A percentile compares a stretch with the other conserved stretches of the same genome.
Conservation (phyloP, 1,284 basidiomycete genomes). For the Leccinum angustisporum region DNA sequence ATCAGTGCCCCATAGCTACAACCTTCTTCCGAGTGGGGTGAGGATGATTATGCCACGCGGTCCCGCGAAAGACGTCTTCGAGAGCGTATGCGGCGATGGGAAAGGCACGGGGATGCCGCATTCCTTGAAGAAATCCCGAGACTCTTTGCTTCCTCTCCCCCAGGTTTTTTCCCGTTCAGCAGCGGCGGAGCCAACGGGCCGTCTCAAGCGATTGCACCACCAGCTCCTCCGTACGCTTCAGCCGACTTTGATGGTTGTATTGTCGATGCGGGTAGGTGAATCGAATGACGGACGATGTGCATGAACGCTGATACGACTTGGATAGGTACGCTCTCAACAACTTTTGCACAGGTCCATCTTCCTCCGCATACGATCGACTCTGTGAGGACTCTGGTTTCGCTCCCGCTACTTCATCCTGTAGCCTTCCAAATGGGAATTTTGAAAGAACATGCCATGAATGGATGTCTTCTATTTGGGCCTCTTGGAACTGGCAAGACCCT, state of each 20-base stretch:
- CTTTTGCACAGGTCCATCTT: conserved; percentile 86
- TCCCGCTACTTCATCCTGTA: conserved; percentile 86
- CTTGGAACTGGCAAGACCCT: conserved; percentile 92
- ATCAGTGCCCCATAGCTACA: conserved; percentile 4
- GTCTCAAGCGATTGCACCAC: conserved; percentile 16
- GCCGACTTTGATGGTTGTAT: conserved; percentile 60
- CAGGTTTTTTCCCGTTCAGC: conserved; percentile 12
- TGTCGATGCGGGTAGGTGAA: conserved; percentile 67
- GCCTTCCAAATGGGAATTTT: conserved; percentile 91
- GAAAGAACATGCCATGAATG: conserved; percentile 86
- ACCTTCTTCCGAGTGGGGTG: conserved; percentile 52
- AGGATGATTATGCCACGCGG: conserved; percentile 61
- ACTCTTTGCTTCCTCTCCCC: conserved; percentile 38
- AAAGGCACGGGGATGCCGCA: conserved; percentile 50
- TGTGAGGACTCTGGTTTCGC: conserved; percentile 85
- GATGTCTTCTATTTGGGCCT: conserved; percentile 87
- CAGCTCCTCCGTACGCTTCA: conserved; percentile 35
- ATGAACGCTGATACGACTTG: conserved; percentile 10
- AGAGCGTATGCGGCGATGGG: conserved; percentile 70
- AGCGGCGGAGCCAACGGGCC: background rate
- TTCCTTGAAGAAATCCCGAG: conserved; percentile 62
- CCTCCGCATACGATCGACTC: conserved; percentile 85
- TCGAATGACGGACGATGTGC: conserved; percentile 6
- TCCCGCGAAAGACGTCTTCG: conserved; percentile 68
- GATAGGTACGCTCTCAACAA: conserved; percentile 72